Percentiles rank a stretch among this genome's conserved stretches.
These are phyloP conservation scores for Arabis hirsuta DNA, from an alignment of 345 rosid genomes.

Conservation along the genomic window DNA sequence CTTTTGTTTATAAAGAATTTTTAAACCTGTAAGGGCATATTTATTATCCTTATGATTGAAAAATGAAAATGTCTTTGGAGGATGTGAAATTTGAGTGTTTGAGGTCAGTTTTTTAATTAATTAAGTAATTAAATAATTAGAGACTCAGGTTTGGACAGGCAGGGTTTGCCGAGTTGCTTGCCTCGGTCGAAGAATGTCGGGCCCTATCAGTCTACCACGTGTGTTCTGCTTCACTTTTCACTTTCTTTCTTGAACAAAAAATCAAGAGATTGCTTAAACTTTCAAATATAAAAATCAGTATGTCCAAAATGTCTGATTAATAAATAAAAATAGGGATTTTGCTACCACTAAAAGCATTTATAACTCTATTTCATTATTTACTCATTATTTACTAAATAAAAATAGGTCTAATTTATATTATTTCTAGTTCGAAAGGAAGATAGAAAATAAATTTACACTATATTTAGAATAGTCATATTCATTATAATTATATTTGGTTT, in stretches of 20 bases:
- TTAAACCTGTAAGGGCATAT: too few species aligned
- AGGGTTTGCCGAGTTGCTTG: slow-evolving; percentile 39
- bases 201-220: slow-evolving; percentile 38
- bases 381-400: too few species aligned
- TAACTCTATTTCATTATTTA: too few species aligned
- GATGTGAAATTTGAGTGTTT: background rate
- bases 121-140: slow-evolving; percentile 8
- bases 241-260: background rate
- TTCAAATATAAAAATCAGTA: background rate
- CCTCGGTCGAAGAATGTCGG: slow-evolving; percentile 44
- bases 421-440: too few species aligned
- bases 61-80: background rate
- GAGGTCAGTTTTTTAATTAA: background rate
- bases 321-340: too few species aligned
- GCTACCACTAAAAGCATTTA: too few species aligned
- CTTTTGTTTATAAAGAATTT: too few species aligned
- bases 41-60: background rate
- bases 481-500: too few species aligned
- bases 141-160: slow-evolving; percentile 34
- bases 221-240: slow-evolving; percentile 27
- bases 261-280: background rate
- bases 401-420: too few species aligned
- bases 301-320: too few species aligned
- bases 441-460: too few species aligned
- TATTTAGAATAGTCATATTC: too few species aligned